Conservation (phyloP, 176 grass and related monocot species). For the Pontederia crassipes region DNA sequence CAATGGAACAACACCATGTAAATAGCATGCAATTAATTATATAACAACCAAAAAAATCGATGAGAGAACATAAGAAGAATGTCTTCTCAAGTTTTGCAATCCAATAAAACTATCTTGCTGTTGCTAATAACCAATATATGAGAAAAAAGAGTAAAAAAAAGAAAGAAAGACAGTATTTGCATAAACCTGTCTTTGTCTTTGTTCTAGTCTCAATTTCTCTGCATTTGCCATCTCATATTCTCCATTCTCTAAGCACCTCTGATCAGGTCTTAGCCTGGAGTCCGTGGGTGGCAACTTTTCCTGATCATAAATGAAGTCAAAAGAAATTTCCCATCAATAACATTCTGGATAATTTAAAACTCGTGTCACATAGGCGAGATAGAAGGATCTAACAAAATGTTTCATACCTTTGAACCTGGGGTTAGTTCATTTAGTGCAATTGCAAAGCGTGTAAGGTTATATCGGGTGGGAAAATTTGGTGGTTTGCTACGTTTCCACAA, state of each 20-base stretch:
- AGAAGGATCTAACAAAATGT: constrained; percentile 3
- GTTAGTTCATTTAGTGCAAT: constrained; percentile 93
- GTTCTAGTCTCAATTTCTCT: constrained; percentile 98
- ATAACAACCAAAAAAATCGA: too few species aligned
- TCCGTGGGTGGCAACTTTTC: constrained; percentile 93
- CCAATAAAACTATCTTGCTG: too few species aligned
- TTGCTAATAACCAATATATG: not conserved
- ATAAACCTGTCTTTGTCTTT: constrained; percentile 88
- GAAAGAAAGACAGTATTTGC: not conserved
- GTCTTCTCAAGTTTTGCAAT: too few species aligned
- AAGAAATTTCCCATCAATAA: not conserved
- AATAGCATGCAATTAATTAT: too few species aligned
- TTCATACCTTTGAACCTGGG: constrained; percentile 61
- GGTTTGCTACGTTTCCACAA: constrained; percentile 83
- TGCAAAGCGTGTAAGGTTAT: constrained; percentile 86
- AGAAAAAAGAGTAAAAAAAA: constrained; percentile 10
- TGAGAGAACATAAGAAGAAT: too few species aligned
- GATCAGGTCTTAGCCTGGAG: constrained; percentile 91
- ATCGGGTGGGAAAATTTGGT: constrained; percentile 67
- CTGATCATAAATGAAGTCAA: constrained; percentile 28
- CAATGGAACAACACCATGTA: too few species aligned
- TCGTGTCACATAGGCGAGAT: not conserved
- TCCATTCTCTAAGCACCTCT: constrained; percentile 92
- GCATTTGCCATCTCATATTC: constrained; percentile 95
- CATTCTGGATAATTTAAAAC: not conserved